These are phyloP conservation scores for Macrophomina tecta DNA, from an alignment of 2,329 filamentous ascomycete species.

Conservation along the genomic window DNA sequence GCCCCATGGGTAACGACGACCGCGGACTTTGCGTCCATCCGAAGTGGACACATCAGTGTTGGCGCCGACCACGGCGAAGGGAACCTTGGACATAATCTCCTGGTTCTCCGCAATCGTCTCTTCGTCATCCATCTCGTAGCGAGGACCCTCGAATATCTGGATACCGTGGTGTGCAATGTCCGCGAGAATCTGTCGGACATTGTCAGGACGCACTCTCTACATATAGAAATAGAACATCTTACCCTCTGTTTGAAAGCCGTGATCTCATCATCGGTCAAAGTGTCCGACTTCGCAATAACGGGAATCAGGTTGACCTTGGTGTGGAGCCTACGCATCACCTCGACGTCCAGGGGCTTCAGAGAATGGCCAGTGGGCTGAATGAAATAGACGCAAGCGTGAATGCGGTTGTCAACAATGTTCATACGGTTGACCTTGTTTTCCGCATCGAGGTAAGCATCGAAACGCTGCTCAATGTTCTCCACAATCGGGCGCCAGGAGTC, in stretches of 20 bases:
- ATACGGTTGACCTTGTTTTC: conserved; percentile 99
- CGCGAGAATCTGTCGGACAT: conserved; percentile 76
- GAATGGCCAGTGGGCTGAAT: conserved; percentile 99
- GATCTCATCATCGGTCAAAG: conserved; percentile 96
- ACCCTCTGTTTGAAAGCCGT: conserved; percentile 93
- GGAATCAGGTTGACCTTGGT: conserved; percentile 99
- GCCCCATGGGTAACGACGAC: conserved; percentile 97
- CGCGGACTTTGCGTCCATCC: conserved; percentile 94
- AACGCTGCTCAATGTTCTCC: conserved; percentile 99
- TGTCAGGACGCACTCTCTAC: conserved; percentile 1
- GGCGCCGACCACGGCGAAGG: conserved; percentile 96
- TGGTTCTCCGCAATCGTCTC: conserved; percentile 99
- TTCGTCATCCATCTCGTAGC: conserved; percentile 98
- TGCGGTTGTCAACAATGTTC: conserved; percentile 99
- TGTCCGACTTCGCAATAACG: conserved; percentile 98
- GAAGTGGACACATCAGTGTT: conserved; percentile 91
- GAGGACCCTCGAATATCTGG: conserved; percentile 97
- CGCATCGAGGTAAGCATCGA: conserved; percentile 96
- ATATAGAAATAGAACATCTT: conserved; percentile 51
- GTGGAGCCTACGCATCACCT: conserved; percentile 98
- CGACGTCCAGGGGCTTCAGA: conserved; percentile 96
- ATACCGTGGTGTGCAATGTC: conserved; percentile 98
- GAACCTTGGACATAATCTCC: conserved; percentile 99
- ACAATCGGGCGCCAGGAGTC: conserved; percentile 99
- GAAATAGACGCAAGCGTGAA: conserved; percentile 99